These are phyloP conservation scores for Stephanodiscus minutulus DNA, from an alignment of 108 stramenopile species.

Conservation along the genomic window DNA sequence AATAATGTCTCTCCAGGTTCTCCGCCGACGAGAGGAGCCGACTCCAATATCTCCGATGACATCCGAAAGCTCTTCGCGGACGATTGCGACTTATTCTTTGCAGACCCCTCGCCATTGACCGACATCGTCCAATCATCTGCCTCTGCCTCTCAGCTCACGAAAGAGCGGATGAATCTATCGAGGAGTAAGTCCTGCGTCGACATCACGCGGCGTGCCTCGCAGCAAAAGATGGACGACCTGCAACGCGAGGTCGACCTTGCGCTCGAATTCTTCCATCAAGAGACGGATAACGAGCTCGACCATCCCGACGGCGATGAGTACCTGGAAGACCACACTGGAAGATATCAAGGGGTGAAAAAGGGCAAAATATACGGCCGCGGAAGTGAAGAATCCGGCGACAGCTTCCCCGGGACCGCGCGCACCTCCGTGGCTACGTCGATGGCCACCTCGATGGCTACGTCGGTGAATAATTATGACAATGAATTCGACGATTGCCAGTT, in stretches of 20 bases:
- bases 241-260: slow-evolving; percentile 44
- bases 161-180: not conserved
- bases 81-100: not conserved
- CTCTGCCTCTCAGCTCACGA: not conserved
- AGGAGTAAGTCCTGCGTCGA: not conserved
- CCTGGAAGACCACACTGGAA: not conserved
- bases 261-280: slow-evolving; percentile 39
- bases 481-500: not conserved
- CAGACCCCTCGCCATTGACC: not conserved
- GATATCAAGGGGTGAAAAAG: not conserved
- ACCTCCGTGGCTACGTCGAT: slow-evolving; percentile 29
- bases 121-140: not conserved
- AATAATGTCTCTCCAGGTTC: not conserved
- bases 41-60: not conserved
- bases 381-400: slow-evolving; percentile 15
- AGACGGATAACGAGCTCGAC: slow-evolving; percentile 14
- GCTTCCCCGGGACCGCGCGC: slow-evolving; percentile 25
- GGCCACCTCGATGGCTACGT: not conserved
- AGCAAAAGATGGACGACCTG: slow-evolving; percentile 23
- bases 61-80: not conserved
- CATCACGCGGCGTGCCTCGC: slow-evolving; percentile 13
- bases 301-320: slow-evolving; percentile 41
- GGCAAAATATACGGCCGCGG: not conserved
- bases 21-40: not conserved
- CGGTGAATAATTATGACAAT: slow-evolving; percentile 20